These are phyloP conservation scores for Botryotinia narcissicola DNA, from an alignment of 2,329 filamentous ascomycete species.

Conservation along the genomic window DNA sequence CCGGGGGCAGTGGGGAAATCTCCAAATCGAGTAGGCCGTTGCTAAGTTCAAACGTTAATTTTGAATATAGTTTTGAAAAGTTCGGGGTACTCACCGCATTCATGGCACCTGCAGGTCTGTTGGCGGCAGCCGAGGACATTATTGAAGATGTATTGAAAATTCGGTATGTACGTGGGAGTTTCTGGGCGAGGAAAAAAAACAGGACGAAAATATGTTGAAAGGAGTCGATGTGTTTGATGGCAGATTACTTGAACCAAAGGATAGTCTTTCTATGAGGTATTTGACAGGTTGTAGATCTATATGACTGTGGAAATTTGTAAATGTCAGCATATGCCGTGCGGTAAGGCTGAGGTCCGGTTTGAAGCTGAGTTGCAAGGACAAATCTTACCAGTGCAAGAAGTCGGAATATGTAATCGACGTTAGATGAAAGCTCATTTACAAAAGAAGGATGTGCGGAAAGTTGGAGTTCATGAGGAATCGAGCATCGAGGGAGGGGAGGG, in stretches of 20 bases:
- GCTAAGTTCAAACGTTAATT: constrained; percentile 32
- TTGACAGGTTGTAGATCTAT: constrained; percentile 39
- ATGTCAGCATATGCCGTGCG: constrained; percentile 37
- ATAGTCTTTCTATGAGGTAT: constrained; percentile 33
- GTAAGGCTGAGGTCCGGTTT: constrained; percentile 37
- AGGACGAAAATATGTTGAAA: constrained; percentile 27
- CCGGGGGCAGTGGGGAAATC: constrained; percentile 41
- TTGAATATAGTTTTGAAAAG: constrained; percentile 32
- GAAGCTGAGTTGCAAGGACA: constrained; percentile 30
- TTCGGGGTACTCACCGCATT: constrained; percentile 42
- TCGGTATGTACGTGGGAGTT: constrained; percentile 24
- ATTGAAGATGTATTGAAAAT: constrained; percentile 38
- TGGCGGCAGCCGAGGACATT: constrained; percentile 39
- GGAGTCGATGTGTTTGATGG: constrained; percentile 26
- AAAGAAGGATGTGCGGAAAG: constrained; percentile 30
- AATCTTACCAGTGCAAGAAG: constrained; percentile 35
- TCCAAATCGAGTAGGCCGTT: constrained; percentile 39
- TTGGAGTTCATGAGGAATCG: constrained; percentile 31
- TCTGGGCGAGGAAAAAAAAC: constrained; percentile 21
- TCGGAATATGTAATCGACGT: constrained; percentile 38
- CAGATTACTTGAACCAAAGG: constrained; percentile 29
- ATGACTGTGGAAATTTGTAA: constrained; percentile 36
- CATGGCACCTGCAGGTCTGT: constrained; percentile 40
- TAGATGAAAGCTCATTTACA: constrained; percentile 38
- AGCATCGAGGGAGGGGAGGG: constrained; percentile 36